Evolutionary conservation across 2,329 filamentous ascomycete species (phyloP).

Genomic region (Stromatinia cepivora): DNA sequence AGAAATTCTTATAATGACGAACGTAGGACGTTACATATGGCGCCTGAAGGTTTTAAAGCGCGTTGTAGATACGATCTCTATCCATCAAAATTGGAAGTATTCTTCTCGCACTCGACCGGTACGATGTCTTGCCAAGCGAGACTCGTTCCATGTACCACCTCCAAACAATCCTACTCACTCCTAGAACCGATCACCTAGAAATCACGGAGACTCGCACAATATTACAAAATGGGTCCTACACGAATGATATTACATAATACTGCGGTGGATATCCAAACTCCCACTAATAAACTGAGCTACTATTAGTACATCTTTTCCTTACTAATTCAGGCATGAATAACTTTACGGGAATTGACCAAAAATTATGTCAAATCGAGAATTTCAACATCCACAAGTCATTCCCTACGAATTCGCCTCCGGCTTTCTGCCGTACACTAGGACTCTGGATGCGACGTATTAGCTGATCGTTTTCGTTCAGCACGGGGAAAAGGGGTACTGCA

Average conservation of each 20-base stretch:
- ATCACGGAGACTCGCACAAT: neutral
- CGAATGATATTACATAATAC: neutral
- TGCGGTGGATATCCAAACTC: neutral
- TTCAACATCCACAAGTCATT: neutral
- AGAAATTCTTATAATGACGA: no score
- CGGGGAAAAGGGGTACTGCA: neutral
- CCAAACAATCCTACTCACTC: neutral
- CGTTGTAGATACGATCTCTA: neutral
- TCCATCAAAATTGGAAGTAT: neutral
- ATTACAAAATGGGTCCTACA: neutral
- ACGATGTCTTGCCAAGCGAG: neutral
- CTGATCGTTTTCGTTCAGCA: neutral
- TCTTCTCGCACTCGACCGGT: neutral
- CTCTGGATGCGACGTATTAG: neutral
- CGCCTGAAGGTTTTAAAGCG: no score
- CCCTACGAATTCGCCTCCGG: neutral
- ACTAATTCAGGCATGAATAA: no score
- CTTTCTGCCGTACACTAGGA: conserved; percentile 15
- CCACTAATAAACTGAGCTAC: neutral
- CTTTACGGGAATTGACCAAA: neutral
- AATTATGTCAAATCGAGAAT: neutral
- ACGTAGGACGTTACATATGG: no score
- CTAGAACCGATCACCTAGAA: neutral
- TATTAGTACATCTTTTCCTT: no score
- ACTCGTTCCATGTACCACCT: neutral